A percentile compares a stretch with the other conserved stretches of the same genome.
Conservation (phyloP, 2,329 filamentous ascomycete genomes). For the Tolypocladium sp. region DNA sequence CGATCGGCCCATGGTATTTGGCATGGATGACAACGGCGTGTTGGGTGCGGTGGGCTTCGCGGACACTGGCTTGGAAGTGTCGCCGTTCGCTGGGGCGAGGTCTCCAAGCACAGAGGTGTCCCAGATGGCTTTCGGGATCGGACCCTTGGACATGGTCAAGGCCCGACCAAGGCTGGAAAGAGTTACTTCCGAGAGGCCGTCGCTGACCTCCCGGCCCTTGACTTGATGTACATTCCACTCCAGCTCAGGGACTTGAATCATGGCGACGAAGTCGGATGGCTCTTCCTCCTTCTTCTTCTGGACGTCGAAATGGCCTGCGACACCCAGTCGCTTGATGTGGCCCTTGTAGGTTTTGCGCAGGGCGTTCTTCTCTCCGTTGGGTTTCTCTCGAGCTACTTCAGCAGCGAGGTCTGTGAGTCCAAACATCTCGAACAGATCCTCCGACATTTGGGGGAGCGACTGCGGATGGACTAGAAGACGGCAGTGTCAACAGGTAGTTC, state of each 20-base stretch:
- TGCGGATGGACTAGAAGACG: slow-evolving; percentile 37
- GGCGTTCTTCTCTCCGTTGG: slow-evolving; percentile 58
- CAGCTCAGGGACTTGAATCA: slow-evolving; percentile 43
- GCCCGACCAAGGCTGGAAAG: slow-evolving; percentile 38
- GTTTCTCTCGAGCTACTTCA: slow-evolving; percentile 53
- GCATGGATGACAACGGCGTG: slow-evolving; percentile 34
- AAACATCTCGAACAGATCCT: slow-evolving; percentile 53
- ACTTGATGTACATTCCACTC: slow-evolving; percentile 48
- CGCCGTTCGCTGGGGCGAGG: slow-evolving; percentile 31
- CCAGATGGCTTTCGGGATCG: slow-evolving; percentile 45
- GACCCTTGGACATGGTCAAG: slow-evolving; percentile 47
- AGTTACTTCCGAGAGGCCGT: slow-evolving; percentile 39
- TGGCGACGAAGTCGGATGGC: slow-evolving; percentile 41
- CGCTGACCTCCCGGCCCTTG: slow-evolving; percentile 43
- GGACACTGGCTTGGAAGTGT: slow-evolving; percentile 29
- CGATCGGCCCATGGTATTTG: slow-evolving; percentile 22
- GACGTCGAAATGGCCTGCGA: slow-evolving; percentile 52
- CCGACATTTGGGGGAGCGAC: slow-evolving; percentile 37
- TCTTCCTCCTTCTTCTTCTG: slow-evolving; percentile 44
- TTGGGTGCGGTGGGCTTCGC: slow-evolving; percentile 42
- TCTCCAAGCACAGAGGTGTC: slow-evolving; percentile 51
- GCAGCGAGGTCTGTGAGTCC: slow-evolving; percentile 46
- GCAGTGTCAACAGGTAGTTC: slow-evolving; percentile 33
- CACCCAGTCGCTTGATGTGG: slow-evolving; percentile 54
- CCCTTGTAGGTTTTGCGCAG: slow-evolving; percentile 61